Evolutionary conservation across 352 stramenopile species (phyloP), one percentile per base, ranked within the genome.

Genomic region (Globisporangium heterothallicum): DNA sequence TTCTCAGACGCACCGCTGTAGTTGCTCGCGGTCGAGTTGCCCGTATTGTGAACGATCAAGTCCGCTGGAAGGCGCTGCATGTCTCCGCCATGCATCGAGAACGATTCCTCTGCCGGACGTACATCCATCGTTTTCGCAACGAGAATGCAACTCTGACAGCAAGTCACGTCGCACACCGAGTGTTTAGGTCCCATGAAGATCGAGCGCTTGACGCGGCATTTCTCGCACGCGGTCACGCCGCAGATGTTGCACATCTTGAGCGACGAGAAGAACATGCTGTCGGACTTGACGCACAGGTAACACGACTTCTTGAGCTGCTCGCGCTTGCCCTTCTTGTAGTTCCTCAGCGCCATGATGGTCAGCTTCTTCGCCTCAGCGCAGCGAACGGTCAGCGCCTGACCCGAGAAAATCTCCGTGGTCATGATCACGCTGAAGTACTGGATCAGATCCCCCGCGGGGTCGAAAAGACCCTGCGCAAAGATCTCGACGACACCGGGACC

Each of bases 301-400:
- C 63, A 71, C 12, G 27, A 32, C 29, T 19, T 34, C 34, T 44
- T 16, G 13, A 53, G 6, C 0, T 44, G n/a, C 13, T 52, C 30
- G 18, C 25, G 30, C 6, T 30, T 26, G 32, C 32, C 21, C n/a
- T 38, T n/a, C 12, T 19, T 36, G 26, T 43, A 48, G 44, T 59
- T 59, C 26, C 35, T 43, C 26, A 53, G 53, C 12, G 70, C 52
- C 12, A 85, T 40, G 18, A 79, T 54, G 42, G 71, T 85, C 16
- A 84, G 53, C 45, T 77, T 81, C 63, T 84, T 84, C 46, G 73
- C 73, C 34, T 81, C 64, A 0, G 73, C 70, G 21, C 68, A 80
- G 2, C 54, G 48, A 8, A 81, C 72, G 3, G 61, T 69, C 32
- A 63, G 60, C 16, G 76, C 56, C 7, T 77, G 42, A 0, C 53